Percentiles rank a stretch among this genome's conserved stretches.
Evolutionary conservation across 495 filamentous ascomycete species (phyloP).

Genomic region (Hypoxylon fuscum): DNA sequence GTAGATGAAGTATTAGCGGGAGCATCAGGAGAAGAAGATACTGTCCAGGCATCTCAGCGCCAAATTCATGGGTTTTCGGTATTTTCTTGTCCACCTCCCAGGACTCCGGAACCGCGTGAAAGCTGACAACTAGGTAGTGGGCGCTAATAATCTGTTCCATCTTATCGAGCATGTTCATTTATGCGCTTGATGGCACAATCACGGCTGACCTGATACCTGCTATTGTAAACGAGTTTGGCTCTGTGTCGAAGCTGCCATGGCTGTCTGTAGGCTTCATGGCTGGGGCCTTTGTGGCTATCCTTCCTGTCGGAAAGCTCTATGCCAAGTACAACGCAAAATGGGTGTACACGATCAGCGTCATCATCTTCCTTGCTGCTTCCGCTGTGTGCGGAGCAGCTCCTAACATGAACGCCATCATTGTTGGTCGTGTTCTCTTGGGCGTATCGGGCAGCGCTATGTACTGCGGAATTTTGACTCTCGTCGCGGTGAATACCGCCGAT

Average conservation of each 20-base stretch:
- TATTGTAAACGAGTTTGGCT: constrained; percentile 56
- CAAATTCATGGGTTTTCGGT: background rate
- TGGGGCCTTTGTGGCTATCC: background rate
- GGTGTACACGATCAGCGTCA: constrained; percentile 59
- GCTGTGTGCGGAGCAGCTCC: constrained; percentile 66
- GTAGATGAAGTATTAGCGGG: background rate
- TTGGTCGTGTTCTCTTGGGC: constrained; percentile 56
- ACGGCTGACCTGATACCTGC: constrained; percentile 63
- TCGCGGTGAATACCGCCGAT: constrained; percentile 51
- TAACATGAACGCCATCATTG: constrained; percentile 60
- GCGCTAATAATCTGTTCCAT: constrained; percentile 54
- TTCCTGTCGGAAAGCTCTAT: constrained; percentile 47
- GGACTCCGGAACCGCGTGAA: background rate
- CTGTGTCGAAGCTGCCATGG: constrained; percentile 64
- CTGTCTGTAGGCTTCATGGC: constrained; percentile 52
- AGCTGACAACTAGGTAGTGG: constrained; percentile 33
- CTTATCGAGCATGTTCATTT: constrained; percentile 59
- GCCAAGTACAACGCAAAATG: constrained; percentile 63
- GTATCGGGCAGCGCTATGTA: constrained; percentile 63
- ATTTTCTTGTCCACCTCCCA: background rate
- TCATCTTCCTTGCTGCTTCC: constrained; percentile 61
- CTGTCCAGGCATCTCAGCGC: background rate
- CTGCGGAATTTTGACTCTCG: constrained; percentile 55
- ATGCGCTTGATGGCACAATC: constrained; percentile 67
- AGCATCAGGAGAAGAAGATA: background rate